A percentile compares a stretch with the other conserved stretches of the same genome.
phyloP scores from a whole-genome alignment of 2,329 filamentous ascomycete species.

The Fusarium sp. region DNA sequence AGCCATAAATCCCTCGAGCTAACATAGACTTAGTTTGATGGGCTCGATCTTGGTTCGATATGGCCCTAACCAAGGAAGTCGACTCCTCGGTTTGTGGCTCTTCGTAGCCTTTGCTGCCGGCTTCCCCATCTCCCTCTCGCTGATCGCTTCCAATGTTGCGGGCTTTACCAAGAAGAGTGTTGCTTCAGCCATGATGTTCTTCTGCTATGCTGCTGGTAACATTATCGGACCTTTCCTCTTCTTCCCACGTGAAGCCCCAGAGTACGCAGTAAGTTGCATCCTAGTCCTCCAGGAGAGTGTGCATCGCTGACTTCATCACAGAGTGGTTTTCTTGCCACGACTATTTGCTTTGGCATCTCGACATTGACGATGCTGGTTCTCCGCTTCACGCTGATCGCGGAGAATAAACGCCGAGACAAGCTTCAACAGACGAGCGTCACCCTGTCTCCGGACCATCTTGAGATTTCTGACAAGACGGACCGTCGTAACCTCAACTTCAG shows the following conservation, averaged over 20 bases:
- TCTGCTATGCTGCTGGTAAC: slow-evolving; percentile 35
- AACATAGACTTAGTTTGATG: slow-evolving; percentile 11
- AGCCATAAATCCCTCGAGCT: background rate
- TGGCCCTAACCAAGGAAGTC: slow-evolving; percentile 30
- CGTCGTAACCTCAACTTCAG: slow-evolving; percentile 32
- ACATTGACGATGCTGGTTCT: slow-evolving; percentile 25
- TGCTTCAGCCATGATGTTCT: slow-evolving; percentile 40
- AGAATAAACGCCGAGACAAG: slow-evolving; percentile 32
- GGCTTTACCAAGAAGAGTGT: slow-evolving; percentile 42
- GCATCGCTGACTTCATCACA: background rate
- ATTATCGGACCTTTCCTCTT: slow-evolving; percentile 41
- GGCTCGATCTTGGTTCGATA: slow-evolving; percentile 36
- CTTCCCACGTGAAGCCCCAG: slow-evolving; percentile 32
- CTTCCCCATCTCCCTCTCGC: slow-evolving; percentile 30
- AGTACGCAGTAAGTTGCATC: slow-evolving; percentile 26
- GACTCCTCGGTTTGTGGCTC: slow-evolving; percentile 27
- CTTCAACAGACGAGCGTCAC: slow-evolving; percentile 2
- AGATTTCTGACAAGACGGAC: slow-evolving; percentile 39
- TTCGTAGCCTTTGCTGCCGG: slow-evolving; percentile 40
- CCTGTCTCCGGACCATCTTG: background rate
- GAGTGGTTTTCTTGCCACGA: slow-evolving; percentile 39
- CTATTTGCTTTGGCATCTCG: slow-evolving; percentile 35
- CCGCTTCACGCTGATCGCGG: slow-evolving; percentile 22
- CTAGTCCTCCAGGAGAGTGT: fast-evolving
- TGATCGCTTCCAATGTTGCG: slow-evolving; percentile 39